These are phyloP conservation scores for Nicotiana paniculata DNA, from an alignment of 257 asterid genomes.

Conservation along the genomic window DNA sequence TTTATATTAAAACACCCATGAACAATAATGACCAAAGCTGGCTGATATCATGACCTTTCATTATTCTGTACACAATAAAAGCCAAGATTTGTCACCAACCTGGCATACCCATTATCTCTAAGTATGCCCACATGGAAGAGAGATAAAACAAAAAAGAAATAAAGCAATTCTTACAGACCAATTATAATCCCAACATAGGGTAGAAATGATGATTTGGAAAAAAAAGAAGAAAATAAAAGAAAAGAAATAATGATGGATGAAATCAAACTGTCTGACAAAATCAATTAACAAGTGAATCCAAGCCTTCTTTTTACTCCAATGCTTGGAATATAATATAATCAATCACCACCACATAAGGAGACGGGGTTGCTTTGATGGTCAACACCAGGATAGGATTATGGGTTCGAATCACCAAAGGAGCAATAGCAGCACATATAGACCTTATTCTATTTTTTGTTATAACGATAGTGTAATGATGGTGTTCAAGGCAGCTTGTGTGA, in stretches of 20 bases:
- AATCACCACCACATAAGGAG: background rate
- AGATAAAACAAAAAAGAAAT: background rate
- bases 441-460: background rate
- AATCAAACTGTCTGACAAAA: slow-evolving; percentile 7
- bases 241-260: background rate
- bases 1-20: background rate
- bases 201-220: background rate
- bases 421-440: background rate
- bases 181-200: background rate
- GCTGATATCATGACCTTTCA: background rate
- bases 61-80: background rate
- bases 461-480: background rate
- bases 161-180: background rate
- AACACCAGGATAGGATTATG: too few relatives aligned
- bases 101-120: background rate
- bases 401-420: too few relatives aligned
- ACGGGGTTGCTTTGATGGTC: too few relatives aligned
- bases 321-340: background rate
- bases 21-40: background rate
- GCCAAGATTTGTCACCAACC: slow-evolving; percentile 4
- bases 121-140: background rate
- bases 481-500: background rate
- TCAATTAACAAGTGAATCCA: background rate
- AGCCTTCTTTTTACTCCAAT: background rate
- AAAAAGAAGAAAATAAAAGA: background rate